Conservation (phyloP, 2,329 filamentous ascomycete genomes). For the Claviceps capensis region DNA sequence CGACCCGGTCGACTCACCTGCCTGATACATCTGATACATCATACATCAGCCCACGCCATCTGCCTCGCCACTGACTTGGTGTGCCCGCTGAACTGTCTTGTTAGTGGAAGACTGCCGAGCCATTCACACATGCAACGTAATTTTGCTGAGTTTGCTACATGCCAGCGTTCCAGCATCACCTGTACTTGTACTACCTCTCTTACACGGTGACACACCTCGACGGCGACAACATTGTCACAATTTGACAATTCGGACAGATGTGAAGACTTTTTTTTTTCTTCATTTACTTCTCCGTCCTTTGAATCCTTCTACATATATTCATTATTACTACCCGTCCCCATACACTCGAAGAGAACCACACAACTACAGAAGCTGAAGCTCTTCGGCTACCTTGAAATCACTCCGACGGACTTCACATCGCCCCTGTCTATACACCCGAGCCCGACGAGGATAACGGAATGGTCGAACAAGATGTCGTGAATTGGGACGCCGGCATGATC, state of each 20-base stretch:
- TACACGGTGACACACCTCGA: neutral
- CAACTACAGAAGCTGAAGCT: slow-evolving; percentile 21
- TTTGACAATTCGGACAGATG: neutral
- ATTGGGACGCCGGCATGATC: slow-evolving; percentile 19
- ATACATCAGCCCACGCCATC: slow-evolving; percentile 3
- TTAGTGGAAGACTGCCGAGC: neutral
- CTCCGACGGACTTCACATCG: neutral
- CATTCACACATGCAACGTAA: too few relatives aligned
- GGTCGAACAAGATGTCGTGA: slow-evolving; percentile 8
- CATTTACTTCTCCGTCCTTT: too few relatives aligned
- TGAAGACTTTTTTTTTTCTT: too few relatives aligned
- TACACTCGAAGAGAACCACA: neutral
- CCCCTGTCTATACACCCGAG: neutral
- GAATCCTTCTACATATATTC: too few relatives aligned
- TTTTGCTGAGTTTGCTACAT: too few relatives aligned
- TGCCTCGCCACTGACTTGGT: neutral
- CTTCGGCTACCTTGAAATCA: slow-evolving; percentile 8
- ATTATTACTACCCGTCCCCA: neutral
- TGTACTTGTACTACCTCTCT: neutral
- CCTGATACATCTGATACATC: neutral
- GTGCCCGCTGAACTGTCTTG: neutral
- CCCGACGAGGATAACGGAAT: slow-evolving; percentile 5
- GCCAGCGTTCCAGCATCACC: neutral
- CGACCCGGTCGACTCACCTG: neutral
- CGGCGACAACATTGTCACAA: neutral